These are phyloP conservation scores for Coemansia sp. DNA, from an alignment of 192 early-diverging fungal species.

Conservation along the genomic window DNA sequence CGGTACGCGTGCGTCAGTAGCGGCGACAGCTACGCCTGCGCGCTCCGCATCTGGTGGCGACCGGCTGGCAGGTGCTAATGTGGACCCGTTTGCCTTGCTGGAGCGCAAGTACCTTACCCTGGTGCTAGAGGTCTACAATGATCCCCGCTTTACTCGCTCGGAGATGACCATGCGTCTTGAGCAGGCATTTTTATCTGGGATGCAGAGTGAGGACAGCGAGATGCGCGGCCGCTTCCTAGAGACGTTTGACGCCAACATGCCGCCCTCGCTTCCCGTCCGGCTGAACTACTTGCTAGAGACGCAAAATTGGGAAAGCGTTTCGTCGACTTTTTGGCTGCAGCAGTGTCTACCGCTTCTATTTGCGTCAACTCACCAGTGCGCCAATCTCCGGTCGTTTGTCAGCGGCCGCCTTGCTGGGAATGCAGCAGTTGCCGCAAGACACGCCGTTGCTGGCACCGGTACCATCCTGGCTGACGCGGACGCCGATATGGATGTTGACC, in stretches of 20 bases:
- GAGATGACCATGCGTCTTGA: slow-evolving; percentile 93
- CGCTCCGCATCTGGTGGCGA: neutral
- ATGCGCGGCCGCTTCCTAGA: slow-evolving; percentile 77
- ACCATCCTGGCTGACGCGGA: neutral
- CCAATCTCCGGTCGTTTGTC: slow-evolving; percentile 16
- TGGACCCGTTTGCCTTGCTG: slow-evolving; percentile 52
- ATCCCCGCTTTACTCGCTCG: slow-evolving; percentile 75
- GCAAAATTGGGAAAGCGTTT: slow-evolving; percentile 94
- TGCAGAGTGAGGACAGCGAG: slow-evolving; percentile 72
- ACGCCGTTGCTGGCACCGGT: neutral
- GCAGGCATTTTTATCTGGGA: slow-evolving; percentile 91
- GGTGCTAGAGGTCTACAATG: slow-evolving; percentile 88
- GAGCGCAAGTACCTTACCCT: slow-evolving; percentile 83
- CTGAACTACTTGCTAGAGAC: slow-evolving; percentile 86
- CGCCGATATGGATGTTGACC: slow-evolving; percentile 7
- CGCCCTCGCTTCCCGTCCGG: slow-evolving; percentile 63
- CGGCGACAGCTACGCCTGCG: neutral
- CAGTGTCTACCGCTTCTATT: slow-evolving; percentile 88
- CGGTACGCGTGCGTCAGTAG: slow-evolving; percentile 26
- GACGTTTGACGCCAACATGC: slow-evolving; percentile 79
- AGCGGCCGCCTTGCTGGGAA: slow-evolving; percentile 5
- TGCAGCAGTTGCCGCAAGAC: neutral
- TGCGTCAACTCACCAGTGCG: slow-evolving; percentile 57
- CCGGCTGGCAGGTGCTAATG: neutral
- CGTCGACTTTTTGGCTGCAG: slow-evolving; percentile 84